These are phyloP conservation scores for Ambrosia trifida DNA, from an alignment of 129 eudicot genomes.

Conservation along the genomic window DNA sequence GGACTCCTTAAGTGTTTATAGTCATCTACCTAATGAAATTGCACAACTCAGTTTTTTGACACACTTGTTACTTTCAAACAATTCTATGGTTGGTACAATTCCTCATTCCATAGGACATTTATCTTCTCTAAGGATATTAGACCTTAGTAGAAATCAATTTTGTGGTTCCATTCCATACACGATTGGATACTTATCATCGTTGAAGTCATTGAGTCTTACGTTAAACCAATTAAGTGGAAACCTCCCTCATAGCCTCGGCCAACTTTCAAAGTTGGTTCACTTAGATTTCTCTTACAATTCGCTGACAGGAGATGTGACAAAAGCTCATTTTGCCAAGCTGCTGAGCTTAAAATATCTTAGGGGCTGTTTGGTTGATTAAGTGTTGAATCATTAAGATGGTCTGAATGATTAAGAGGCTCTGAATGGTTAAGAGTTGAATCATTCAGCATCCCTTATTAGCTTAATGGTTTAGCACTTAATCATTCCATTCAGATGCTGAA, in stretches of 20 bases:
- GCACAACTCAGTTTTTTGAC: background rate
- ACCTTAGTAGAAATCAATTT: background rate
- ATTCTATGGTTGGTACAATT: background rate
- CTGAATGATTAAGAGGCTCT: too few relatives aligned
- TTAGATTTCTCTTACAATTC: background rate
- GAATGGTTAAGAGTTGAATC: too few relatives aligned
- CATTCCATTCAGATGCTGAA: too few relatives aligned
- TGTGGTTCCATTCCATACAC: background rate
- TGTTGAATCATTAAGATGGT: too few relatives aligned
- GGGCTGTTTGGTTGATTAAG: too few relatives aligned
- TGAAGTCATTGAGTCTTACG: background rate
- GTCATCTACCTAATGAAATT: background rate
- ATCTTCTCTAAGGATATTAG: background rate
- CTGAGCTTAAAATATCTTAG: background rate
- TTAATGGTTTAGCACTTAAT: too few relatives aligned
- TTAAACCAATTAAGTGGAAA: background rate
- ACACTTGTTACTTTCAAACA: background rate
- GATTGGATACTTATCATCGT: background rate
- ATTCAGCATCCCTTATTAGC: too few relatives aligned
- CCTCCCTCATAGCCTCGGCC: conserved; percentile 6
- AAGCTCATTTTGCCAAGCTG: background rate
- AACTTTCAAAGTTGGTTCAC: background rate
- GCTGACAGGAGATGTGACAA: background rate
- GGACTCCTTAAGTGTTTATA: background rate
- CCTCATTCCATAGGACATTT: background rate